Evolutionary conservation across 768 basidiomycete genomes (phyloP).

Genomic region (Boletus barrowsii): DNA sequence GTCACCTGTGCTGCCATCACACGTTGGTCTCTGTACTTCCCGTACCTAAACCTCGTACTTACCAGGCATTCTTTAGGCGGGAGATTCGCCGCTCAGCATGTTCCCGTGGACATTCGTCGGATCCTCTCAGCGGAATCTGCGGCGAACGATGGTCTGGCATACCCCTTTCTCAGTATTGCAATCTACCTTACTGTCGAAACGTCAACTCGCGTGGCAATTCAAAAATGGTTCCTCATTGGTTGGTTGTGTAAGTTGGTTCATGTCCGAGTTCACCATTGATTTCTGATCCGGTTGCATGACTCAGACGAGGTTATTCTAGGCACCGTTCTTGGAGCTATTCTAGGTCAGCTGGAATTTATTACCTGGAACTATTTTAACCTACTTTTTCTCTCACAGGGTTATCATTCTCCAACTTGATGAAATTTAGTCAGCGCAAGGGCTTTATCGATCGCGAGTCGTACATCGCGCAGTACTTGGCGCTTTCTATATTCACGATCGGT

Average conservation of each 20-base stretch:
- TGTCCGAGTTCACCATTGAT: not conserved
- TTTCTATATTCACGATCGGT: conserved; percentile 76
- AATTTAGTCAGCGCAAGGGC: conserved; percentile 55
- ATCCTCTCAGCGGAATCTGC: conserved; percentile 88
- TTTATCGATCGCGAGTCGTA: conserved; percentile 82
- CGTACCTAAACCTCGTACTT: not conserved
- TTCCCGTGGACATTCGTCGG: conserved; percentile 72
- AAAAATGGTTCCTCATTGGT: conserved; percentile 83
- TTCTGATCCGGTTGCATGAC: conserved; percentile 1
- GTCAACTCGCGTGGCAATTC: conserved; percentile 59
- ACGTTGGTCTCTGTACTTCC: conserved; percentile 36
- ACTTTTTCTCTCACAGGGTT: conserved; percentile 42
- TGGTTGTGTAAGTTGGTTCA: conserved; percentile 54
- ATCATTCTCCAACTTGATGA: conserved; percentile 73
- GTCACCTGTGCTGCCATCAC: conserved; percentile 86
- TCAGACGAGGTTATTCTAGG: conserved; percentile 82
- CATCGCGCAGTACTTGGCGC: conserved; percentile 77
- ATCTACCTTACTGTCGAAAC: conserved; percentile 80
- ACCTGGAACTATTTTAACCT: not conserved
- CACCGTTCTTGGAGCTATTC: conserved; percentile 58
- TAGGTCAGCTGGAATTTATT: conserved; percentile 32
- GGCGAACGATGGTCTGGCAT: conserved; percentile 93
- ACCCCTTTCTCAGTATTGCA: conserved; percentile 85
- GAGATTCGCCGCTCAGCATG: conserved; percentile 64
- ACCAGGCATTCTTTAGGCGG: conserved; percentile 45